Evolutionary conservation across 768 basidiomycete species (phyloP).

Genomic region (Heimioporus sp.): DNA sequence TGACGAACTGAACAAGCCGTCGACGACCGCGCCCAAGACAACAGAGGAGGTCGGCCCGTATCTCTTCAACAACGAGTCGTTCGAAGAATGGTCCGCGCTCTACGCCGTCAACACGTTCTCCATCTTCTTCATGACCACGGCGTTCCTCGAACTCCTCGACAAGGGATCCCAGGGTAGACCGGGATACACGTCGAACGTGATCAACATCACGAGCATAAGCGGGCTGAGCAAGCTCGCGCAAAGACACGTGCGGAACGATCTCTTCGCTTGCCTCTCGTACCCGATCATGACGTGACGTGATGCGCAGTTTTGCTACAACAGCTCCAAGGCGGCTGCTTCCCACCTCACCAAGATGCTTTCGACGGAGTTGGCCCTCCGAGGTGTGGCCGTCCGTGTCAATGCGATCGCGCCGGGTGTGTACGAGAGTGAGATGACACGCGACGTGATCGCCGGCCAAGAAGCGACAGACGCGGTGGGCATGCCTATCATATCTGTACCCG

Average conservation of each 20-base stretch:
- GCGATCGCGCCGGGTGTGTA: slow-evolving; percentile 77
- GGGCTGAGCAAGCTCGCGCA: slow-evolving; percentile 70
- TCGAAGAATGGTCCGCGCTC: slow-evolving; percentile 59
- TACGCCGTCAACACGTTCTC: slow-evolving; percentile 72
- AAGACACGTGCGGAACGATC: slow-evolving; percentile 59
- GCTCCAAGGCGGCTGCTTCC: slow-evolving; percentile 72
- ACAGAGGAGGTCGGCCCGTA: slow-evolving; percentile 66
- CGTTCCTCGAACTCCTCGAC: slow-evolving; percentile 72
- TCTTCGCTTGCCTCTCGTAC: not conserved
- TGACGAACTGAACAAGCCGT: slow-evolving; percentile 52
- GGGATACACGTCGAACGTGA: slow-evolving; percentile 60
- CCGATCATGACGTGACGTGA: not conserved
- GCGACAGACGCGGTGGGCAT: slow-evolving; percentile 55
- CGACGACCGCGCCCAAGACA: slow-evolving; percentile 57
- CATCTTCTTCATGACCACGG: slow-evolving; percentile 74
- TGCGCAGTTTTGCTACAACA: slow-evolving; percentile 76
- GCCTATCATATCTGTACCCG: slow-evolving; percentile 60
- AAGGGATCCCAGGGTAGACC: slow-evolving; percentile 62
- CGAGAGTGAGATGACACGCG: slow-evolving; percentile 72
- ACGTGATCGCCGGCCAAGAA: slow-evolving; percentile 42
- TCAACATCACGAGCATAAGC: slow-evolving; percentile 79
- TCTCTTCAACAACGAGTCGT: slow-evolving; percentile 65
- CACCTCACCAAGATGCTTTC: slow-evolving; percentile 77
- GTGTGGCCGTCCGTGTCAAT: slow-evolving; percentile 67
- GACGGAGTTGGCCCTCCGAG: slow-evolving; percentile 71